Evolutionary conservation across 768 basidiomycete genomes (phyloP).

Genomic region (Suillus occidentalis): DNA sequence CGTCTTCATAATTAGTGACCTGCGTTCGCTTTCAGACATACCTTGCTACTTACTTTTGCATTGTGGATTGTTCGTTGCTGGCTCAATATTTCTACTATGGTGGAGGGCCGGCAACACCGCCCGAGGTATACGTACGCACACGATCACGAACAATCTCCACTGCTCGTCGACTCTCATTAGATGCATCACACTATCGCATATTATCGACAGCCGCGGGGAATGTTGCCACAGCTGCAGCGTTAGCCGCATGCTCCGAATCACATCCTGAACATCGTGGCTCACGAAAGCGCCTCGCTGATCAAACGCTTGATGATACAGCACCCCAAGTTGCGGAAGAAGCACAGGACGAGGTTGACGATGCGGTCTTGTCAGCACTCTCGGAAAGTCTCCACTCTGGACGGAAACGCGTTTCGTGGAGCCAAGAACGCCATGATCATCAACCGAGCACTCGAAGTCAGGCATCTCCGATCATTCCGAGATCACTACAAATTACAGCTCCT

Average conservation of each 20-base stretch:
- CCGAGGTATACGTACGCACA: conserved; percentile 35
- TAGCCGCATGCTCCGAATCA: conserved; percentile 64
- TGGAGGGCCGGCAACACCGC: conserved; percentile 34
- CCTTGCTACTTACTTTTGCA: conserved; percentile 89
- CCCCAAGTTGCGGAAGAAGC: conserved; percentile 23
- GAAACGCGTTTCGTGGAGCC: conserved; percentile 70
- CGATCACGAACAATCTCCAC: conserved; percentile 45
- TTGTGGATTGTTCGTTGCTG: conserved; percentile 75
- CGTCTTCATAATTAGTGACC: conserved; percentile 14
- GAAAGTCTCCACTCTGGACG: conserved; percentile 81
- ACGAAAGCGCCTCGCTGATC: conserved; percentile 29
- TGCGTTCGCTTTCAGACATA: conserved; percentile 55
- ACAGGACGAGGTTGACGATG: conserved; percentile 50
- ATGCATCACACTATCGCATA: conserved; percentile 66
- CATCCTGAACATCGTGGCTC: conserved; percentile 33
- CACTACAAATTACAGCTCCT: conserved; percentile 33
- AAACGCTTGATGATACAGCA: conserved; percentile 21
- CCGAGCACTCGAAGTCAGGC: conserved; percentile 38
- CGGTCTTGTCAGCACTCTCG: conserved; percentile 54
- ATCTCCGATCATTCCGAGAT: conserved; percentile 36
- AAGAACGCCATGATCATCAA: conserved; percentile 40
- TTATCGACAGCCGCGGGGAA: conserved; percentile 69
- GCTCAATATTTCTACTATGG: conserved; percentile 82
- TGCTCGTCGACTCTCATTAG: conserved; percentile 49
- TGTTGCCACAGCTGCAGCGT: conserved; percentile 68